phyloP scores from a whole-genome alignment of 768 basidiomycete species.

The Podaxis sp. region DNA sequence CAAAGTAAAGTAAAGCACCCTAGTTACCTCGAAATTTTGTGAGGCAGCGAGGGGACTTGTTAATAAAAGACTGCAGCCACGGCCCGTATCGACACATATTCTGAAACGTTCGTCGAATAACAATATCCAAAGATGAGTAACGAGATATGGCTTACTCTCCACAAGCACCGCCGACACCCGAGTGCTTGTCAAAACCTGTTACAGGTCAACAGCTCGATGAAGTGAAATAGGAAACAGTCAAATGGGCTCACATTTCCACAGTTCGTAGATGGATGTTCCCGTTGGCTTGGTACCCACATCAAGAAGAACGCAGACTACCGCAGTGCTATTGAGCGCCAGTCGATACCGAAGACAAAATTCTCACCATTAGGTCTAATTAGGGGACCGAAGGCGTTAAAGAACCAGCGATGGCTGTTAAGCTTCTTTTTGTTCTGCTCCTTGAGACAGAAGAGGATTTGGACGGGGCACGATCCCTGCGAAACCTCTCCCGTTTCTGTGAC shows the following conservation, averaged over 20 bases:
- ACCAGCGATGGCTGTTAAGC: conserved; percentile 94
- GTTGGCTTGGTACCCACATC: conserved; percentile 97
- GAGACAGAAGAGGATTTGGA: conserved; percentile 87
- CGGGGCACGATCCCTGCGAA: conserved; percentile 69
- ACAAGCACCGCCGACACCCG: conserved; percentile 90
- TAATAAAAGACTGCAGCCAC: conserved; percentile 68
- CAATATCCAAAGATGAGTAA: not conserved
- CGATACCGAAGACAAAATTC: conserved; percentile 16
- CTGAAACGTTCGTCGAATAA: conserved; percentile 31
- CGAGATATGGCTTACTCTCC: conserved; percentile 64
- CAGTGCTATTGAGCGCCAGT: conserved; percentile 9
- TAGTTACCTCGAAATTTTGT: conserved; percentile 84
- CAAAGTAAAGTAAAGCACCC: not conserved
- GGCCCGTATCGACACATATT: conserved; percentile 81
- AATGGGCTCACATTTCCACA: conserved; percentile 78
- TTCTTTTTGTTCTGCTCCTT: conserved; percentile 99
- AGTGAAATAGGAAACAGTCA: not conserved
- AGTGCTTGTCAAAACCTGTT: conserved; percentile 76
- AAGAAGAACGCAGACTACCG: conserved; percentile 79
- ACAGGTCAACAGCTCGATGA: conserved; percentile 14
- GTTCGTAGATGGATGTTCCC: conserved; percentile 90
- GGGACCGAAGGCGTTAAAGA: conserved; percentile 94
- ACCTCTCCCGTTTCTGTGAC: conserved; percentile 83
- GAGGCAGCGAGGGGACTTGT: conserved; percentile 84
- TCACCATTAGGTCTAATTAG: conserved; percentile 80